Evolutionary conservation across 2,329 filamentous ascomycete species (phyloP), one percentile per base, ranked within the genome.

Genomic region (Furcasterigmium furcatum): DNA sequence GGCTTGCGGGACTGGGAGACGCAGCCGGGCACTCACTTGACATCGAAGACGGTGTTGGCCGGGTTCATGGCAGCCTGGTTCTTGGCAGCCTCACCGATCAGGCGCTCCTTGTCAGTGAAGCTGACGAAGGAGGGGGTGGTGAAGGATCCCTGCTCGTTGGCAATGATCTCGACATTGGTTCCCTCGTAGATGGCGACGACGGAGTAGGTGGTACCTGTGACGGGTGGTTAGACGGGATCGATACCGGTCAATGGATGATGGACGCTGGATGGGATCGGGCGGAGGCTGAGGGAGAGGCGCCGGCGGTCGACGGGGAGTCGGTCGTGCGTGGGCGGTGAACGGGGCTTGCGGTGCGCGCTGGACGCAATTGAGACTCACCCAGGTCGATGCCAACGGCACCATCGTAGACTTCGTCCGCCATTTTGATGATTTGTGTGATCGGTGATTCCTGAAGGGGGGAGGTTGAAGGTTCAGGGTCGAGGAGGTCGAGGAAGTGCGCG

Each of bases 21-120:
- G 7, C 24, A 27, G 24, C 24, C 24, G 5, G 20, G 46, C 46
- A 76, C 87, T 76, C 73, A 94, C 91, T 97, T 99, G 84, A 96
- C 88, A 76, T 99, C 94, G 78, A 97, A 99, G 76, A 99, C 82
- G 62, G 94, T 99, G 82, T 97, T 97, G 69, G 74, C 74, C 54
- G 94, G 94, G 88, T 99, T 99, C 90, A 97, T 96, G 66, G 94
- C 92, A 68, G 92, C 94, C 85, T 96, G 91, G 82, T 99, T 99
- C 88, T 97, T 99, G 68, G 94, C 94, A 52, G 94, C 92, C 83
- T 97, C 94, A 80, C 94, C 94, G 67, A 97, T 97, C 77, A 99
- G 79, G 74, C 94, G 91, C 83, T 99, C 94, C 80, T 96, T 90
- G 65, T 92, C 86, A 70, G 91, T 96, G 85, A 99, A 99, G 63